These are phyloP conservation scores for Pseudonitzschia delicatissima DNA, from an alignment of 108 stramenopile species.

Conservation along the genomic window DNA sequence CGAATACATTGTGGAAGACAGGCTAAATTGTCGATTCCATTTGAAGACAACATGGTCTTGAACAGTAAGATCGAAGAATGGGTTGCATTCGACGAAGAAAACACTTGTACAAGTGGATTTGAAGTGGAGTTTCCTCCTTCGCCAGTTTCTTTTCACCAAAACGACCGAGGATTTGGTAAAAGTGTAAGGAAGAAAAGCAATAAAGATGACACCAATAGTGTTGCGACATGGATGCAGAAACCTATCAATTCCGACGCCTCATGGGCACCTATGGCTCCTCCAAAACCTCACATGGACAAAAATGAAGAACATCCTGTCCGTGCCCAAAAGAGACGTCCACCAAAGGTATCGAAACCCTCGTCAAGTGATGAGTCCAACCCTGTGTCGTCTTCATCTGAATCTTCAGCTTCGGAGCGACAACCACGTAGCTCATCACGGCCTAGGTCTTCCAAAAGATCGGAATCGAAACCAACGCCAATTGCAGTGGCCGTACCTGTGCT, in stretches of 20 bases:
- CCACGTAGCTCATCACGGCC: neutral
- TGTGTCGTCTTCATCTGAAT: slow-evolving; percentile 29
- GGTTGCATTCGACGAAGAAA: slow-evolving; percentile 28
- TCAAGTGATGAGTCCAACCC: slow-evolving; percentile 12
- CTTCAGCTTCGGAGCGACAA: slow-evolving; percentile 15
- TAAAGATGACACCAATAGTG: slow-evolving; percentile 13
- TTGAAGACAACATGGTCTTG: slow-evolving; percentile 24
- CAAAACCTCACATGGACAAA: neutral
- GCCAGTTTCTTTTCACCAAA: neutral
- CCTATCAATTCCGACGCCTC: slow-evolving; percentile 40
- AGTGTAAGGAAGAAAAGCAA: neutral
- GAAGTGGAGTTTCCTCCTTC: slow-evolving; percentile 3
- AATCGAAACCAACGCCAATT: neutral
- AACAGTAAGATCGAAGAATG: slow-evolving; percentile 8
- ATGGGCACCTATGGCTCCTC: slow-evolving; percentile 38
- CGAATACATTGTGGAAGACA: too few relatives aligned
- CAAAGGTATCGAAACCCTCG: slow-evolving; percentile 5
- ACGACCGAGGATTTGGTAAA: neutral
- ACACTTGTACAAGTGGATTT: slow-evolving; percentile 13
- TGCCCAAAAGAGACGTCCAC: slow-evolving; percentile 23
- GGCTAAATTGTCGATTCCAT: too few relatives aligned
- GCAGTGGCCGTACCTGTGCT: neutral
- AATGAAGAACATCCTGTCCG: slow-evolving; percentile 11
- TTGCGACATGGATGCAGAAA: slow-evolving; percentile 45
- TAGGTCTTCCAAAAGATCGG: neutral